Evolutionary conservation across 805 yeast species (phyloP).

Genomic region (Ogataea minuta): DNA sequence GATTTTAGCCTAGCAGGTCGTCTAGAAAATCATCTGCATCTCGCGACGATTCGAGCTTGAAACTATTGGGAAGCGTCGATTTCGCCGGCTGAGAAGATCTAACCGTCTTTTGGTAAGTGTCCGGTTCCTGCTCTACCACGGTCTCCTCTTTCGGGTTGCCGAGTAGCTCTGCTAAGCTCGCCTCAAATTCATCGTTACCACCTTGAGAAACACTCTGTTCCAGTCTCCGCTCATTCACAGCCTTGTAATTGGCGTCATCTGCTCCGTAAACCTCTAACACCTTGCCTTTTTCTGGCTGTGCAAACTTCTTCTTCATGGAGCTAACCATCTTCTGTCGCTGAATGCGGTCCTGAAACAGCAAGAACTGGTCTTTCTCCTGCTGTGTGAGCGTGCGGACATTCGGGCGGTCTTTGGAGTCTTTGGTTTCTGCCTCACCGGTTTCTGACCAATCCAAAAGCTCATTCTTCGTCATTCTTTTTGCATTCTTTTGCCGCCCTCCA

Average conservation of each 20-base stretch:
- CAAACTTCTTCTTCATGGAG: constrained; percentile 14
- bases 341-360: constrained; percentile 22
- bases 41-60: constrained; percentile 1
- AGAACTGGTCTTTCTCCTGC: constrained; percentile 24
- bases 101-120: neutral
- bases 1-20: constrained; percentile 14
- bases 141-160: neutral
- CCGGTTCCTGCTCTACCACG: neutral
- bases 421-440: neutral
- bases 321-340: constrained; percentile 22
- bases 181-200: constrained; percentile 15
- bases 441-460: constrained; percentile 19
- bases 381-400: constrained; percentile 13
- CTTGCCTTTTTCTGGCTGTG: constrained; percentile 5
- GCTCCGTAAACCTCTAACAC: constrained; percentile 18
- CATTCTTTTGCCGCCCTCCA: constrained; percentile 3
- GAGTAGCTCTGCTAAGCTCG: constrained; percentile 24
- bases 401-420: neutral
- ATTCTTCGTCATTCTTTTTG: constrained; percentile 12
- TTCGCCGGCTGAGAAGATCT: neutral
- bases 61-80: neutral
- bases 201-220: constrained; percentile 3
- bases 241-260: constrained; percentile 18
- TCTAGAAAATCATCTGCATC: constrained; percentile 23
- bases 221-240: constrained; percentile 15